Base-by-base conservation (phyloP, 2,329 filamentous ascomycete genomes). In the Metarhizium rileyi region DNA sequence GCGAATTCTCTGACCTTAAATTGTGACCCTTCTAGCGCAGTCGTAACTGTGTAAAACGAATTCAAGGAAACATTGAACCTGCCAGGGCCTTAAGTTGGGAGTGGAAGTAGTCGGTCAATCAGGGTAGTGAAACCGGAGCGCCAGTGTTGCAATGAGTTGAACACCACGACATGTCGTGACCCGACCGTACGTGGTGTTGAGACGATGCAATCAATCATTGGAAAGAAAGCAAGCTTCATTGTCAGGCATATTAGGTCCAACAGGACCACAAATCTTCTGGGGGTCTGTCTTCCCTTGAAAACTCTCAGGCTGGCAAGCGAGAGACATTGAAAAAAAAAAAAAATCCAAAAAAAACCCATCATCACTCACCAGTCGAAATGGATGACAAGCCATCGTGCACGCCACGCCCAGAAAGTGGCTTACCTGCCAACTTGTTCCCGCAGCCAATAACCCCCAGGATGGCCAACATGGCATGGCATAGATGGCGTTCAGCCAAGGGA, bases 381-480 rank as follows among this genome's bases (percentile, higher is more conserved):
- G 38, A 42, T 42, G 3, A 5, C 38, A 42, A 42, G 38, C 38
- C 38, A 42, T 42, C 8, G 20, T 42, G 12, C 8, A 14, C 30
- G 38, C 38, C n/a, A 25, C 22, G 10, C 20, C 18, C 6, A 10
- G 18, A 22, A n/a, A 18, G 38, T 42, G 38, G 38, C 38, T 42
- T 42, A 22, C 9, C 25, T 22, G 22, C 38, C 38, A 47, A 42
- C n/a, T 42, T 23, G 46, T 27, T 47, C 46, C 46, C 27, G 46
- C 46, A 30, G 46, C 46, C 38, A 42, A 43, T 42, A 18, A n/a
- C n/a, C 27, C 41, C 27, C 26, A 38, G 36, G 27, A 18, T 20
- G 25, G 22, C 12, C 45, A 40, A 18, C 35, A 28, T 26, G 33
- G 35, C 35, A 28, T 26, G 33, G 35, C 42, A 28, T 6, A 22